These are phyloP conservation scores for Silene latifolia DNA, from an alignment of 148 eudicot genomes.

Conservation along the genomic window DNA sequence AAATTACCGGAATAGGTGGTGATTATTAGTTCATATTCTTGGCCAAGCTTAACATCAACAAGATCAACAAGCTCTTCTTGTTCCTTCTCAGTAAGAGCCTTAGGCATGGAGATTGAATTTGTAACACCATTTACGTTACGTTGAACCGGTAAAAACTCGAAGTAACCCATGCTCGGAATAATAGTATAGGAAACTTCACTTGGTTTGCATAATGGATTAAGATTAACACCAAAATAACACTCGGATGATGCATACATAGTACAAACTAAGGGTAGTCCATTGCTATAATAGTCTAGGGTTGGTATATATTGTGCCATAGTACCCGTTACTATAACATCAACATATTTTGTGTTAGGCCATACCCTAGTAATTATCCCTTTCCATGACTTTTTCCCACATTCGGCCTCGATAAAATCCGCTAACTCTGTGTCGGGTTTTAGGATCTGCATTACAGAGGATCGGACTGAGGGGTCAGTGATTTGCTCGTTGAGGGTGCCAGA, in stretches of 20 bases:
- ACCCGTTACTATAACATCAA: slow-evolving; percentile 17
- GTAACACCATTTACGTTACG: background rate
- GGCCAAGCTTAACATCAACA: background rate
- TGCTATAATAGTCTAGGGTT: slow-evolving; percentile 15
- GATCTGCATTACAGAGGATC: background rate
- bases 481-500: slow-evolving; percentile 4
- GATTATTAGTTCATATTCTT: background rate
- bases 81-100: background rate
- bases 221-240: slow-evolving; percentile 20
- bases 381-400: slow-evolving; percentile 11
- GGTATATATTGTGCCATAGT: slow-evolving; percentile 19
- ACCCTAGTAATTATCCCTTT: slow-evolving; percentile 18
- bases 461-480: background rate
- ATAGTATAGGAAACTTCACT: slow-evolving; percentile 18
- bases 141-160: slow-evolving; percentile 19
- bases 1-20: background rate
- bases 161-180: slow-evolving; percentile 21
- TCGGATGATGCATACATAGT: slow-evolving; percentile 22
- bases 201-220: slow-evolving; percentile 18
- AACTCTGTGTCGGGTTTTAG: slow-evolving; percentile 12
- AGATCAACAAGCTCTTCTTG: background rate
- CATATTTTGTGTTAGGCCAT: slow-evolving; percentile 18
- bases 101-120: background rate
- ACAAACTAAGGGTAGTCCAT: slow-evolving; percentile 20
- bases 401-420: slow-evolving; percentile 7